These are phyloP conservation scores for Arthrocladium fulminans DNA, from an alignment of 2,329 filamentous ascomycete species.

Conservation along the genomic window DNA sequence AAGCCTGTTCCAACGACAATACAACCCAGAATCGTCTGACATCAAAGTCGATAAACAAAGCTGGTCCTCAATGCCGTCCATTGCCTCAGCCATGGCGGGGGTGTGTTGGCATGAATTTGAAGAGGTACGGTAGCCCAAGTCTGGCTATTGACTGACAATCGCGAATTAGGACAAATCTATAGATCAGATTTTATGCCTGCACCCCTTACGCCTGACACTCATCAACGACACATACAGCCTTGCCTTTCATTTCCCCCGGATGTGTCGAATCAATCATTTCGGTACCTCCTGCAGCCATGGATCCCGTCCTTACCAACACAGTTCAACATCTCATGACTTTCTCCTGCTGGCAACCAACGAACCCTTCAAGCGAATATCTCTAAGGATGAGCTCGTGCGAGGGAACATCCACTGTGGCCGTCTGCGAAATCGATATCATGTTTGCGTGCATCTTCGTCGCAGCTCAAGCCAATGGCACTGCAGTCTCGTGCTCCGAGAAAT, in stretches of 20 bases:
- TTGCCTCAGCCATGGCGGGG: no score
- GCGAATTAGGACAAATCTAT: no score
- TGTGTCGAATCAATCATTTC: slow-evolving; percentile 44
- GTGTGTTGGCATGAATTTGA: no score
- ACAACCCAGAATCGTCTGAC: no score
- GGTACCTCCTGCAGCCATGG: slow-evolving; percentile 44
- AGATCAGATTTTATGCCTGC: no score
- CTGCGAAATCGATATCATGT: slow-evolving; percentile 52
- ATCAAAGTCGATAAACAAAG: no score
- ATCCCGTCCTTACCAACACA: slow-evolving; percentile 40
- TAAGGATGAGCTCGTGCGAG: slow-evolving; percentile 44
- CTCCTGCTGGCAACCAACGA: slow-evolving; percentile 36
- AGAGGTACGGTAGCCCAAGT: no score
- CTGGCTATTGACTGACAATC: no score
- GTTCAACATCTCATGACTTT: slow-evolving; percentile 42
- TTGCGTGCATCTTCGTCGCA: slow-evolving; percentile 52
- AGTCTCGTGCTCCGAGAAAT: slow-evolving; percentile 43
- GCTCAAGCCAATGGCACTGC: slow-evolving; percentile 46
- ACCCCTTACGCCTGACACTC: slow-evolving; percentile 5
- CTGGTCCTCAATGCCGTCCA: no score
- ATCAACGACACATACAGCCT: slow-evolving; percentile 27
- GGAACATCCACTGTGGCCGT: slow-evolving; percentile 29
- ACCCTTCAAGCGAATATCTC: slow-evolving; percentile 45
- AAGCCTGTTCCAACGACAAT: no score
- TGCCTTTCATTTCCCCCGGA: slow-evolving; percentile 48